Evolutionary conservation across 257 asterid species (phyloP).

Genomic region (Gentiana macrophylla): DNA sequence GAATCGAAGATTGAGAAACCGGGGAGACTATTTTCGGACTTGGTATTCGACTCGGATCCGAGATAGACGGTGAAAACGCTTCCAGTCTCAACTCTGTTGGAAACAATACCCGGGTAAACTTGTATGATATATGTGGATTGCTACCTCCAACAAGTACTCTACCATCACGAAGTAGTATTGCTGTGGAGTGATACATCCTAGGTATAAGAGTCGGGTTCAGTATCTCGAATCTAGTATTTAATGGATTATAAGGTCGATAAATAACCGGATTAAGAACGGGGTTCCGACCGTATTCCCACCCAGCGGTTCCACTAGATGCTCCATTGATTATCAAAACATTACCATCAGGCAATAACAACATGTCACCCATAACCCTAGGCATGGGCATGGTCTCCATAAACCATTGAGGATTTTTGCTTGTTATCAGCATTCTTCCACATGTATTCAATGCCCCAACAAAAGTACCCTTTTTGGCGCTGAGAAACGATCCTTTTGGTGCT

Average conservation of each 20-base stretch:
- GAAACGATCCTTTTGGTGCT: conserved; percentile 28
- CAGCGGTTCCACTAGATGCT: conserved; percentile 26
- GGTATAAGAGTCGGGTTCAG: conserved; percentile 18
- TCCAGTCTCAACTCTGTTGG: conserved; percentile 30
- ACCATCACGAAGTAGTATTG: conserved; percentile 31
- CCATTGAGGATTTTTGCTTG: conserved; percentile 34
- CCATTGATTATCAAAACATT: conserved; percentile 31
- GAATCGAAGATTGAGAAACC: conserved; percentile 7
- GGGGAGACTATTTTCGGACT: conserved; percentile 22
- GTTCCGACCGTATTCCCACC: conserved; percentile 24
- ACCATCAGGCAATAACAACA: conserved; percentile 33
- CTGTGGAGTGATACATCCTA: conserved; percentile 39
- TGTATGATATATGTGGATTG: conserved; percentile 21
- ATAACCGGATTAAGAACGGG: conserved; percentile 29
- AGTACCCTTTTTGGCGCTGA: neutral
- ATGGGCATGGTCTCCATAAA: conserved; percentile 40
- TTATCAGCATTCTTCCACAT: conserved; percentile 29
- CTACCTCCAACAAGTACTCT: conserved; percentile 35
- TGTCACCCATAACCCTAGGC: conserved; percentile 40
- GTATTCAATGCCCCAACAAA: conserved; percentile 28
- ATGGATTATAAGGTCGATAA: conserved; percentile 17
- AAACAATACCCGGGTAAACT: conserved; percentile 4
- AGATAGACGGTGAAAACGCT: conserved; percentile 28
- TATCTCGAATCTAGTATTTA: conserved; percentile 11
- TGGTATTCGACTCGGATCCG: neutral